Conservation (phyloP, 768 basidiomycete genomes). For the Pisolithus orientalis region DNA sequence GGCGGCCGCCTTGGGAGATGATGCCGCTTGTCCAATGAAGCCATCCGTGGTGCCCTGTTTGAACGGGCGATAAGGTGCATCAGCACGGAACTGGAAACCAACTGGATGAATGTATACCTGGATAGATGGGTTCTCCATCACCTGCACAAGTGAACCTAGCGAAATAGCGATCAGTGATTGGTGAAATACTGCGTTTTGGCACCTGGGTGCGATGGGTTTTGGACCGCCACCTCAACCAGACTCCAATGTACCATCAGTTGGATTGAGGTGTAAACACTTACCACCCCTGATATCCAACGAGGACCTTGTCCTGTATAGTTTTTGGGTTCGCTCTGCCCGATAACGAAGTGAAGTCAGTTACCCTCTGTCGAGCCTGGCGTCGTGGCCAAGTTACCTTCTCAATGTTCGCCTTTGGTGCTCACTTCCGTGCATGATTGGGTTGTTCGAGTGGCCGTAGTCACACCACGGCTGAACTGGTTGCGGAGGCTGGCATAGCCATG, state of each 20-base stretch:
- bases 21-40: constrained; percentile 78
- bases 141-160: constrained; percentile 66
- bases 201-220: neutral
- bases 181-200: neutral
- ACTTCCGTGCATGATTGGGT: neutral
- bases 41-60: constrained; percentile 72
- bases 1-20: constrained; percentile 59
- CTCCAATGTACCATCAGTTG: no score
- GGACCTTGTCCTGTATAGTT: constrained; percentile 77
- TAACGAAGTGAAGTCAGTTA: neutral
- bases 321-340: constrained; percentile 54
- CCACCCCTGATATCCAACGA: constrained; percentile 89
- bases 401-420: constrained; percentile 2
- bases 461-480: no score
- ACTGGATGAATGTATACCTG: constrained; percentile 33
- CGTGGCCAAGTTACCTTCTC: constrained; percentile 6
- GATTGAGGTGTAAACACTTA: constrained; percentile 24
- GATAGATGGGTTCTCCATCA: constrained; percentile 61
- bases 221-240: no score
- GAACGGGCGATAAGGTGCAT: neutral
- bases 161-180: neutral
- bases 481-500: no score
- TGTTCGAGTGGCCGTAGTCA: no score
- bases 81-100: neutral
- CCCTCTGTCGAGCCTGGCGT: neutral